A percentile compares a stretch with the other conserved stretches of the same genome.
These are phyloP conservation scores for Bauhinia variegata DNA, from an alignment of 306 rosid genomes.

Conservation along the genomic window DNA sequence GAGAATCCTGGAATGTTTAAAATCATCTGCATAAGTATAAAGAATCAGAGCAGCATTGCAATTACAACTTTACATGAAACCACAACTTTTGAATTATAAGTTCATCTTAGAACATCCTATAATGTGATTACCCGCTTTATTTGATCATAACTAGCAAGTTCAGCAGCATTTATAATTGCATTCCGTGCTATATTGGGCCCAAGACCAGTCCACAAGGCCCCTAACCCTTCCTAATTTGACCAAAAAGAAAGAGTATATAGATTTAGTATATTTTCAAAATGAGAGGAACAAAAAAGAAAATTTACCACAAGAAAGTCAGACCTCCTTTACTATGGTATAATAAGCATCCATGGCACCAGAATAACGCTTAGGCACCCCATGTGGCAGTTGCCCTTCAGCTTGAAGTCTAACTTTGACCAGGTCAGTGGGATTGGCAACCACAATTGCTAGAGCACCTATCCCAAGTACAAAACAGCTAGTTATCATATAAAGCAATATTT, in stretches of 20 bases:
- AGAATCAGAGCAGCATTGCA: conserved; percentile 65
- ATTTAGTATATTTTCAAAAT: conserved; percentile 8
- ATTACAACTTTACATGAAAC: conserved; percentile 38
- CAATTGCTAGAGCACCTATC: conserved; percentile 90
- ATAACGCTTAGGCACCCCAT: conserved; percentile 89
- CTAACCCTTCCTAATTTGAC: conserved; percentile 75
- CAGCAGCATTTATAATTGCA: conserved; percentile 95
- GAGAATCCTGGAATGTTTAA: conserved; percentile 98
- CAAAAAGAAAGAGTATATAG: conserved; percentile 4
- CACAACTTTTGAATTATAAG: conserved; percentile 20
- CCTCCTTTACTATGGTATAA: conserved; percentile 76
- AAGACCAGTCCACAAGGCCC: conserved; percentile 94
- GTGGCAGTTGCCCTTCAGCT: conserved; percentile 80
- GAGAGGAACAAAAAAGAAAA: neutral
- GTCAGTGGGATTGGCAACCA: conserved; percentile 90
- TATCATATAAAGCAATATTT: conserved; percentile 17
- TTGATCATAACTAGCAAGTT: conserved; percentile 95
- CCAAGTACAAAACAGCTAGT: conserved; percentile 20
- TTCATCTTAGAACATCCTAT: conserved; percentile 27
- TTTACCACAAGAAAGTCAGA: conserved; percentile 32
- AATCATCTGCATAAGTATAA: conserved; percentile 95
- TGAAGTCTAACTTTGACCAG: conserved; percentile 96
- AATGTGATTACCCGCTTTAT: conserved; percentile 73
- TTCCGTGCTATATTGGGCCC: conserved; percentile 90
- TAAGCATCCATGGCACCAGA: conserved; percentile 90